Conservation (phyloP, 805 yeast genomes). For the Metschnikowia henanensis region DNA sequence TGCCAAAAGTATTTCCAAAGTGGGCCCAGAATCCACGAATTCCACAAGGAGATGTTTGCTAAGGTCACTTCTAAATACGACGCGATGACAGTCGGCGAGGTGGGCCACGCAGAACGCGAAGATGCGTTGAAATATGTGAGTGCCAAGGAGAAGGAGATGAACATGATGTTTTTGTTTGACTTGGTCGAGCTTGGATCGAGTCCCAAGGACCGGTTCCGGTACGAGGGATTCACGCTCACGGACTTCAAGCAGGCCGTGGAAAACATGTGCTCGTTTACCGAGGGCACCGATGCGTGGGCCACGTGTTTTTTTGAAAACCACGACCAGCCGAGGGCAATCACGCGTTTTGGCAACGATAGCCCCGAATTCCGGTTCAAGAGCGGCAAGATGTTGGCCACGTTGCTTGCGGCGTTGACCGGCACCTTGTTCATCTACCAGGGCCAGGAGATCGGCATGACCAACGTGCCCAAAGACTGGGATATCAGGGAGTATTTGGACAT, state of each 20-base stretch:
- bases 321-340: slow-evolving; percentile 55
- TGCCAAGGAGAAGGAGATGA: slow-evolving; percentile 39
- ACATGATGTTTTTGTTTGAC: slow-evolving; percentile 40
- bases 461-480: slow-evolving; percentile 46
- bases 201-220: slow-evolving; percentile 34
- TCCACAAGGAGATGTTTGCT: slow-evolving; percentile 48
- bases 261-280: slow-evolving; percentile 37
- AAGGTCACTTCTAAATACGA: slow-evolving; percentile 46
- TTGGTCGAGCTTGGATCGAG: slow-evolving; percentile 40
- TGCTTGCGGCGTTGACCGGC: slow-evolving; percentile 50
- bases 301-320: slow-evolving; percentile 58
- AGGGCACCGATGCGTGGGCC: slow-evolving; percentile 56
- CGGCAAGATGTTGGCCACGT: slow-evolving; percentile 49
- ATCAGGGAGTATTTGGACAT: slow-evolving; percentile 53
- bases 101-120: slow-evolving; percentile 43
- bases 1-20: slow-evolving; percentile 31
- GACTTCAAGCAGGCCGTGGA: slow-evolving; percentile 44
- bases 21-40: slow-evolving; percentile 60
- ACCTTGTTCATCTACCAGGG: slow-evolving; percentile 60
- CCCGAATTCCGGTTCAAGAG: slow-evolving; percentile 33
- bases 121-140: slow-evolving; percentile 45
- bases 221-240: slow-evolving; percentile 31
- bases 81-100: slow-evolving; percentile 59
- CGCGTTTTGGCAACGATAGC: slow-evolving; percentile 49
- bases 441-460: slow-evolving; percentile 59